phyloP scores from a whole-genome alignment of 768 basidiomycete genomes.

The Termitomyces sp. region DNA sequence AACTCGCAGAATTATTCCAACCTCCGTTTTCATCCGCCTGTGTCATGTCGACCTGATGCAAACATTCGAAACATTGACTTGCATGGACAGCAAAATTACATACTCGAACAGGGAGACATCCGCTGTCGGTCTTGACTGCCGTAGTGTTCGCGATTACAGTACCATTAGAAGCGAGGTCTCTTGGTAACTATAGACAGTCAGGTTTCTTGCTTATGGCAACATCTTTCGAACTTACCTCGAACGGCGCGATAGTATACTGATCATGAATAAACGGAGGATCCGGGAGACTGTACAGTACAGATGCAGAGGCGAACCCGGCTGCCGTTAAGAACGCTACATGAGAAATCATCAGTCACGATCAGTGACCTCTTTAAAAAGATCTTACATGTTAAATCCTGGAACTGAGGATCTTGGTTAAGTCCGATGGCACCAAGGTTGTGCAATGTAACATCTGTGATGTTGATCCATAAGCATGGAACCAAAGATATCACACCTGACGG shows the following conservation, averaged over 20 bases:
- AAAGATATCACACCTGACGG: not conserved
- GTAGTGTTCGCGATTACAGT: constrained; percentile 47
- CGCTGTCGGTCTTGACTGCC: constrained; percentile 40
- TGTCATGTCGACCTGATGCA: constrained; percentile 34
- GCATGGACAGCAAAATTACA: constrained; percentile 1
- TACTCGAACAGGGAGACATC: constrained; percentile 39
- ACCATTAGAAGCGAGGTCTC: constrained; percentile 35
- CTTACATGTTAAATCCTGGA: constrained; percentile 46
- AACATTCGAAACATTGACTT: not conserved
- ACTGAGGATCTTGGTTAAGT: constrained; percentile 42
- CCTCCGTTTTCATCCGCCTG: constrained; percentile 19
- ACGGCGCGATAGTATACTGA: constrained; percentile 43
- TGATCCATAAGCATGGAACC: not conserved
- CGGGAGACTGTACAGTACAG: constrained; percentile 41
- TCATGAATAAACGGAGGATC: constrained; percentile 43
- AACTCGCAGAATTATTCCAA: constrained; percentile 43
- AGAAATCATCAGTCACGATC: not conserved
- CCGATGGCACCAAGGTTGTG: constrained; percentile 36
- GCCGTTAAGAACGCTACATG: constrained; percentile 46
- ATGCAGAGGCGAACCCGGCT: constrained; percentile 51
- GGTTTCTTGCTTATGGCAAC: not conserved
- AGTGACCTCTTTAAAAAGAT: constrained; percentile 1
- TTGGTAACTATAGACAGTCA: constrained; percentile 30
- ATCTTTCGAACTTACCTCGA: constrained; percentile 32
- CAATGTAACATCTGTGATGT: constrained; percentile 28